Base-by-base conservation (phyloP, 2,329 filamentous ascomycete genomes). In the Aspergillus hiratsukae region DNA sequence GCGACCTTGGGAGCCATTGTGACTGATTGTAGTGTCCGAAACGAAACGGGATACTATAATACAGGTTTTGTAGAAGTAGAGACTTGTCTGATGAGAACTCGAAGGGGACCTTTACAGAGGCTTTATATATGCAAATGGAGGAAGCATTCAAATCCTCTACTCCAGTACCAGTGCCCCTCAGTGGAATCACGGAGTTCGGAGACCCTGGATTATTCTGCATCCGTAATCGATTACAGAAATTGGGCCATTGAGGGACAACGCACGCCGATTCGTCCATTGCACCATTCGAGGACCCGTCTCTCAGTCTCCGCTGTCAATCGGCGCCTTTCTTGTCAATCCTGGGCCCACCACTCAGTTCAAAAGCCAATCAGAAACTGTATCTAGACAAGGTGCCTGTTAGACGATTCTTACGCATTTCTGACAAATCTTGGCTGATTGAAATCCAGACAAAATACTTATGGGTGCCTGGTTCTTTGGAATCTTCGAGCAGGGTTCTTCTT, bases 1-100 rank as follows among this genome's bases (percentile, higher is more conserved):
- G 91, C 91, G 72, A 96, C 84, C 81, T 90, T 95, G 76, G 90
- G 89, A 79, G 89, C 90, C 91, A 96, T 95, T 69, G 69, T 82
- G 80, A 70, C 60, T 56, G 61, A 55, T 58, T 51, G 48, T 27
- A 29, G 40, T 41, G 14, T 23, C 28, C 28, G 35, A 41, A 21
- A 35, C n/a, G 11, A 31, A 31, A 58, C 48, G 54, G 35, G 31
- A 31, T 40, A 46, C 29, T 51, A 48, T 28, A 48, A 46, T 28
- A 31, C 52, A 35, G 19, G 27, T n/a, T 10, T 10, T 11, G 48
- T 37, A 29, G 43, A 46, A 23, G 43, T 23, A 46, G 21, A 25
- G 21, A 25, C 21, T 46, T 46, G 23, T 14, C 10, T 11, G 10
- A 14, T 9, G 41, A 23, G 11, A 23, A 6, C 3, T 19, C n/a